phyloP scores from a whole-genome alignment of 2,329 filamentous ascomycete species.

The Neurospora crassa region DNA sequence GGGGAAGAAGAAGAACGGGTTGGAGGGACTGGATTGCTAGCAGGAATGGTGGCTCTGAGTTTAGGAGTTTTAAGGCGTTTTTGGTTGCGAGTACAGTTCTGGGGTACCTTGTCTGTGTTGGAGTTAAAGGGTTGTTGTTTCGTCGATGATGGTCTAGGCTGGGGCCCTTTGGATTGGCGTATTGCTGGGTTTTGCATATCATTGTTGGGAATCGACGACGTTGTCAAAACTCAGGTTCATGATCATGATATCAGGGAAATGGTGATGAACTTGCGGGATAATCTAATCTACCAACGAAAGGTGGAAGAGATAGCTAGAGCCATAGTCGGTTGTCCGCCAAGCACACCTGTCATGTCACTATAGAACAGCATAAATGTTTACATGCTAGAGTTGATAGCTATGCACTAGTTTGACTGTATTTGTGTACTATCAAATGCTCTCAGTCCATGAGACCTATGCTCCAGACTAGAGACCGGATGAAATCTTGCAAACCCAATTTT shows the following conservation, averaged over 20 bases:
- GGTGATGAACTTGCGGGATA: background rate
- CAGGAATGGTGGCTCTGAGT: conserved; percentile 3
- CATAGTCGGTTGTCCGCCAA: background rate
- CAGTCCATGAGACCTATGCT: background rate
- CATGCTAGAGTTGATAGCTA: background rate
- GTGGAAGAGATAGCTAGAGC: background rate
- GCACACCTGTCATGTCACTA: background rate
- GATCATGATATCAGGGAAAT: background rate
- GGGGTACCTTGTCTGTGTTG: conserved; percentile 3
- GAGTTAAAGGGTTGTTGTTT: conserved; percentile 1
- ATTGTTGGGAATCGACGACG: background rate
- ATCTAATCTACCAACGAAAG: no score
- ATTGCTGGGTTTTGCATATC: background rate
- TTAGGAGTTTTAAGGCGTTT: conserved; percentile 4
- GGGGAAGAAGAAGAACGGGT: background rate
- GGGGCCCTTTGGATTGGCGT: background rate
- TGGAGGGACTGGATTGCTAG: background rate
- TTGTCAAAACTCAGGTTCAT: background rate
- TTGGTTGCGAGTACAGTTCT: conserved; percentile 2
- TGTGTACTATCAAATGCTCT: background rate
- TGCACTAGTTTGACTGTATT: background rate
- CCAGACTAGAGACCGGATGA: background rate
- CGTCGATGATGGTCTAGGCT: background rate
- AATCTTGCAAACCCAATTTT: background rate
- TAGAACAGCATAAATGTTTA: background rate